phyloP scores from a whole-genome alignment of 78 protist species.

The Dictyostelium capitatum region DNA sequence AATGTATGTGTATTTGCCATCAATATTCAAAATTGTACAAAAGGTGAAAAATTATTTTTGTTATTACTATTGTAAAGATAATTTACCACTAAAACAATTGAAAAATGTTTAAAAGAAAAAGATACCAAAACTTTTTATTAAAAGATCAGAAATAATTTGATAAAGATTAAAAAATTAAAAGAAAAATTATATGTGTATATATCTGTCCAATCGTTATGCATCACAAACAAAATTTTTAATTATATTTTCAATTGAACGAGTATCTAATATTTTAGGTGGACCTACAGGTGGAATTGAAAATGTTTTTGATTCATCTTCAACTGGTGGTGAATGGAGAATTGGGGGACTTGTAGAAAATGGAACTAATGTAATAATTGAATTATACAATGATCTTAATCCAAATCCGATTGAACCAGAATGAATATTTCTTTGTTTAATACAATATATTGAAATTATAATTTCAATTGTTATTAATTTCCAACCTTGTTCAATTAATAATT shows the following conservation, averaged over 20 bases:
- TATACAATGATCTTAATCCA: constrained; percentile 32
- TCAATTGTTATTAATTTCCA: constrained; percentile 45
- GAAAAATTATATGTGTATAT: not conserved
- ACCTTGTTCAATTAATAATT: constrained; percentile 21
- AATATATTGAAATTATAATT: constrained; percentile 2
- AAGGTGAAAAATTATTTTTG: too few relatives aligned
- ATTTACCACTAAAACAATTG: too few relatives aligned
- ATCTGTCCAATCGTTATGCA: not conserved
- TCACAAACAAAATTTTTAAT: constrained; percentile 12
- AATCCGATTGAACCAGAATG: not conserved
- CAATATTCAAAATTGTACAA: too few relatives aligned
- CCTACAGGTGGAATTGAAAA: not conserved
- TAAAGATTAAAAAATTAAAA: not conserved
- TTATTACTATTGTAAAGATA: too few relatives aligned
- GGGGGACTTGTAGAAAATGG: constrained; percentile 1
- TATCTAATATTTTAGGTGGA: constrained; percentile 9
- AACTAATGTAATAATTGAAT: not conserved
- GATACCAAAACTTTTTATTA: too few relatives aligned
- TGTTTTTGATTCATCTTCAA: not conserved
- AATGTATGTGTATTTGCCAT: too few relatives aligned
- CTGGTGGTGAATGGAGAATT: constrained; percentile 1
- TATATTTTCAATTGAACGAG: constrained; percentile 14
- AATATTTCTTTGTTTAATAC: constrained; percentile 34
- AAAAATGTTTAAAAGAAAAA: too few relatives aligned
- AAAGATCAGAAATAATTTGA: too few relatives aligned